Conservation (phyloP, 78 protist genomes). For the Paratrimastix pyriformis region DNA sequence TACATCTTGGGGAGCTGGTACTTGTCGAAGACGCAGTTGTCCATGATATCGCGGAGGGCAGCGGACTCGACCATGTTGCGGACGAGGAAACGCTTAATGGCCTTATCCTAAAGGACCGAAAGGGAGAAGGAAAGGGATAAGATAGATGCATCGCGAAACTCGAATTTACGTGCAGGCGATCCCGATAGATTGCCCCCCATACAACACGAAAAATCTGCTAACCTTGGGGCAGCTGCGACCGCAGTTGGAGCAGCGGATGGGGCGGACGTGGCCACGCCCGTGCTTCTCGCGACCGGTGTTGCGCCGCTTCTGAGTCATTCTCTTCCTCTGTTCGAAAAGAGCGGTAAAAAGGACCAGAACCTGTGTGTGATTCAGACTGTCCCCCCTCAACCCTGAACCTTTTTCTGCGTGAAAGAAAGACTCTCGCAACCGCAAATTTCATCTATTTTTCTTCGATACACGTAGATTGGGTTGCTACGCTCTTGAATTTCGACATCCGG, state of each 20-base stretch:
- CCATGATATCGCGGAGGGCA: slow-evolving; percentile 75
- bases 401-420: too few species aligned
- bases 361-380: too few species aligned
- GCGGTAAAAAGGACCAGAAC: background rate
- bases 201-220: background rate
- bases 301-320: slow-evolving; percentile 87
- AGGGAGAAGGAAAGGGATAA: background rate
- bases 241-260: slow-evolving; percentile 91
- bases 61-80: slow-evolving; percentile 92
- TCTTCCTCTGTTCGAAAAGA: background rate
- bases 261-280: slow-evolving; percentile 77
- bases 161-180: background rate
- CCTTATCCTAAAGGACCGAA: slow-evolving; percentile 63
- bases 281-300: slow-evolving; percentile 82
- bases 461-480: too few species aligned
- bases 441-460: too few species aligned
- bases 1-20: slow-evolving; percentile 92
- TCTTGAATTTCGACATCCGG: too few species aligned
- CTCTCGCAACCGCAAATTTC: too few species aligned
- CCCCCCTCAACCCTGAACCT: too few species aligned
- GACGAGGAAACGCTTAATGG: slow-evolving; percentile 68
- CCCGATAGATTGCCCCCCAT: background rate
- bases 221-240: slow-evolving; percentile 83
- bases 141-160: background rate
- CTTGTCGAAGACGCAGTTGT: slow-evolving; percentile 68